Evolutionary conservation across 148 eudicot species (phyloP).

Genomic region (Chenopodium suecicum): DNA sequence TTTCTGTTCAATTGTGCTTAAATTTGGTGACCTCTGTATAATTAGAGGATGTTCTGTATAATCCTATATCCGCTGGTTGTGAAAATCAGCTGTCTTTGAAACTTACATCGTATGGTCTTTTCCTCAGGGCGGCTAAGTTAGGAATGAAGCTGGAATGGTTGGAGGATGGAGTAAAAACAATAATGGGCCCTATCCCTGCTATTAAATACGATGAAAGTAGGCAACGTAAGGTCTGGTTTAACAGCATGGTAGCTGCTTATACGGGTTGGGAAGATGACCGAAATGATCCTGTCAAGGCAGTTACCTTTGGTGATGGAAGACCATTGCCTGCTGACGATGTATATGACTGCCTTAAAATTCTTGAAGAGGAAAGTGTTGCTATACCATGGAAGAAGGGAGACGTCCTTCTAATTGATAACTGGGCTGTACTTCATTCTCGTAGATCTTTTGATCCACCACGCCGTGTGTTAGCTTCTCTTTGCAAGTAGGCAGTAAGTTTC

Average conservation of each 20-base stretch:
- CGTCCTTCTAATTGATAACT: constrained; percentile 68
- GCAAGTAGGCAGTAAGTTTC: constrained; percentile 46
- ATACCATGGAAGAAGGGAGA: constrained; percentile 88
- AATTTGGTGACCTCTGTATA: neutral
- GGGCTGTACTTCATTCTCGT: constrained; percentile 87
- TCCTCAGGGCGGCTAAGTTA: constrained; percentile 69
- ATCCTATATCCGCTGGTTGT: neutral
- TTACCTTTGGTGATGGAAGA: constrained; percentile 83
- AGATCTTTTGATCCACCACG: constrained; percentile 74
- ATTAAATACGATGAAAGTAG: constrained; percentile 55
- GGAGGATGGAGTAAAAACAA: constrained; percentile 65
- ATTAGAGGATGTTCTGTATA: neutral
- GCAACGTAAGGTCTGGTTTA: constrained; percentile 84
- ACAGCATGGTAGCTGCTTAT: constrained; percentile 85
- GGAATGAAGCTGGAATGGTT: constrained; percentile 86
- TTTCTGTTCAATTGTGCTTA: neutral
- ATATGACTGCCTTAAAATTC: constrained; percentile 63
- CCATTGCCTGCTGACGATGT: constrained; percentile 56
- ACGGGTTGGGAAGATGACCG: constrained; percentile 71
- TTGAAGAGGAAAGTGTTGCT: constrained; percentile 76
- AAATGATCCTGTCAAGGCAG: constrained; percentile 74
- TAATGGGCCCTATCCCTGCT: constrained; percentile 85
- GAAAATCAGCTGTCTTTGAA: neutral
- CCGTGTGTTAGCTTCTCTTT: constrained; percentile 75
- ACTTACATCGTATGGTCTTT: neutral